Evolutionary conservation across 2,329 filamentous ascomycete genomes (phyloP).

Genomic region (Penicillium hordei): DNA sequence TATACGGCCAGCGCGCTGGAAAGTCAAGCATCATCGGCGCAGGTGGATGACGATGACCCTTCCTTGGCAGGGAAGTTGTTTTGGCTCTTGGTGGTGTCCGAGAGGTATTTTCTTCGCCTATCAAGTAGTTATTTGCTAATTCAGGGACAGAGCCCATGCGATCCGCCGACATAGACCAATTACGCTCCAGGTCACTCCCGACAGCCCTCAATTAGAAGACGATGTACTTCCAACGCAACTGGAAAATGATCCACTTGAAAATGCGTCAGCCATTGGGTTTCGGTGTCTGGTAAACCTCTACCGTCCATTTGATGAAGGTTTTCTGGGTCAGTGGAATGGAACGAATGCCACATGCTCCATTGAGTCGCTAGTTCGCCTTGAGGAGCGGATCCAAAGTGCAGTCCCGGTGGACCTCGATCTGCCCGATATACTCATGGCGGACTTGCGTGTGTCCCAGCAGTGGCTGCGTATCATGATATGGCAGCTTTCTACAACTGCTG

Average conservation of each 20-base stretch:
- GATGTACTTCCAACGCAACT: conserved; percentile 52
- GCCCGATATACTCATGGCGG: conserved; percentile 65
- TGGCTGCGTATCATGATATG: conserved; percentile 72
- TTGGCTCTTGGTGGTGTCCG: conserved; percentile 66
- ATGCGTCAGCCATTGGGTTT: conserved; percentile 59
- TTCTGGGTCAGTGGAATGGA: conserved; percentile 65
- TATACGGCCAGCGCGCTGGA: conserved; percentile 53
- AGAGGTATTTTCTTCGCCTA: conserved; percentile 50
- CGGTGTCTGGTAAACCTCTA: conserved; percentile 62
- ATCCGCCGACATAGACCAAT: conserved; percentile 64
- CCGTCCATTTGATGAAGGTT: conserved; percentile 62
- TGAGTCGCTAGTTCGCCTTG: conserved; percentile 49
- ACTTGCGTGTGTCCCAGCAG: conserved; percentile 66
- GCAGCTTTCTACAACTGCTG: conserved; percentile 68
- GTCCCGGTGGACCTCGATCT: conserved; percentile 55
- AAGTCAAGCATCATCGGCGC: conserved; percentile 49
- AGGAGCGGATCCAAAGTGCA: conserved; percentile 53
- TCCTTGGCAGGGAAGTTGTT: conserved; percentile 54
- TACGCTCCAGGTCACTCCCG: conserved; percentile 60
- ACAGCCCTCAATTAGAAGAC: conserved; percentile 51
- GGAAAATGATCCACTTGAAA: conserved; percentile 50
- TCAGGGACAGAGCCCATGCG: conserved; percentile 56
- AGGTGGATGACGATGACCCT: conserved; percentile 49
- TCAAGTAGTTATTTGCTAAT: background rate
- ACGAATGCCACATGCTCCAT: conserved; percentile 45